Conservation (phyloP, 2,329 filamentous ascomycete genomes). For the Ciborinia camelliae region DNA sequence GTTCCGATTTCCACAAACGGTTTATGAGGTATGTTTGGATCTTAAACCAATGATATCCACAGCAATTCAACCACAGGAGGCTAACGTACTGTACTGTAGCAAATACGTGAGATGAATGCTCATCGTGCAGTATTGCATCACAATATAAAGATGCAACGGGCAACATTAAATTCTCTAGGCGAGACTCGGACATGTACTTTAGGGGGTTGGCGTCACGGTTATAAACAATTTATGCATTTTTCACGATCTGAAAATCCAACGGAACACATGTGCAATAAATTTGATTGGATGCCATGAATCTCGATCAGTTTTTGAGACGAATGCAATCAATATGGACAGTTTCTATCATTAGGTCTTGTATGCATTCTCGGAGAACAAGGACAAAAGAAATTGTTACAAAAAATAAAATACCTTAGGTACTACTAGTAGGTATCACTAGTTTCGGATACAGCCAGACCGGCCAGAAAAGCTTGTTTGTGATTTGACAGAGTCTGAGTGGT, state of each 20-base stretch:
- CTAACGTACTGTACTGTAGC: conserved; percentile 26
- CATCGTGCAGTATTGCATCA: conserved; percentile 2
- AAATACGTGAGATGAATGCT: conserved; percentile 38
- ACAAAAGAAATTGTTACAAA: too few relatives aligned
- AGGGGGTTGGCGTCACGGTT: conserved; percentile 6
- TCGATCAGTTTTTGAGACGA: neutral
- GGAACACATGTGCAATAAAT: too few relatives aligned
- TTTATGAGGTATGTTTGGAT: conserved; percentile 65
- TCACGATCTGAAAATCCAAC: neutral
- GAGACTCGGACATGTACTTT: conserved; percentile 1
- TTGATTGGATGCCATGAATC: too few relatives aligned
- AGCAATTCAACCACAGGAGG: conserved; percentile 9
- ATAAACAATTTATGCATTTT: neutral
- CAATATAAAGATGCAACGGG: neutral
- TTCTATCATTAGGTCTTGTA: neutral
- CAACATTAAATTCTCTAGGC: neutral
- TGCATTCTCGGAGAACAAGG: too few relatives aligned
- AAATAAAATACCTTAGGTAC: too few relatives aligned
- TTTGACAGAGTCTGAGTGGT: too few relatives aligned
- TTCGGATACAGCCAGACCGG: neutral
- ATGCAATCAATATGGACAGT: neutral
- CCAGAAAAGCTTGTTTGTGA: conserved; percentile 10
- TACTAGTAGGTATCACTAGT: neutral
- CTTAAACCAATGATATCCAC: neutral
- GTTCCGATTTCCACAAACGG: conserved; percentile 95